Base-by-base conservation (phyloP, 257 asterid species). In the Solanum chaucha region DNA sequence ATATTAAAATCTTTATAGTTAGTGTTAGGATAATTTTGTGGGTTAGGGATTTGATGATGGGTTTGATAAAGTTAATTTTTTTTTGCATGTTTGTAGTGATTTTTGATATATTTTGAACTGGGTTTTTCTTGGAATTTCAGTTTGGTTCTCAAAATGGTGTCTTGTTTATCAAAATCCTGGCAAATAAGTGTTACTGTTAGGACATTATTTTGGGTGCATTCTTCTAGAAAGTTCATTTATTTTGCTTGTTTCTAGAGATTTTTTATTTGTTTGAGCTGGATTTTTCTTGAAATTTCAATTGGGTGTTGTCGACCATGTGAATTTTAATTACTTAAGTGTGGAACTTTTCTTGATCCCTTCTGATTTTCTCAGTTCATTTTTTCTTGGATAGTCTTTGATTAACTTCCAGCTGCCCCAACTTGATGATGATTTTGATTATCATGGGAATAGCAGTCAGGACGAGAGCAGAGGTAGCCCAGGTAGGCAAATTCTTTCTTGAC, bases 391-490 rank as follows among this genome's bases (percentile, higher is more conserved):
- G 99, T 93, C 99, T 83, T 92, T 97, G 96, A 93, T 93, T 95
- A 96, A 92, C 93, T 97, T 93, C 91, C 98, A 92, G 90, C 97
- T 97, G 92, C 99, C 99, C 85, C 97, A 93, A 87, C 96, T 92
- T 86, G 98, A 93, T 80, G 98, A 94, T 82, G 98, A 93, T 88
- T 93, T 94, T 90, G 98, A 96, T 91, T 94, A 96, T 91, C 92
- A 93, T 87, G 99, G 92, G 84, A 94, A 94, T 91, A 95, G 99
- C 91, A 97, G 99, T 92, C 98, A 96, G 93, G 99, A 97, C 89
- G 99, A 97, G 91, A 96, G 98, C 96, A 92, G 94, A 94, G 98
- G 95, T 93, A 92, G 95, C 94, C 98, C 91, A 94, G 97, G 97
- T 92, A 92, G 91, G 92, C 91, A 89, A 87, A 89, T 89, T 88